Percentiles rank a stretch among this genome's conserved stretches.
Conservation (phyloP, 345 rosid genomes). For the Corchorus olitorius region DNA sequence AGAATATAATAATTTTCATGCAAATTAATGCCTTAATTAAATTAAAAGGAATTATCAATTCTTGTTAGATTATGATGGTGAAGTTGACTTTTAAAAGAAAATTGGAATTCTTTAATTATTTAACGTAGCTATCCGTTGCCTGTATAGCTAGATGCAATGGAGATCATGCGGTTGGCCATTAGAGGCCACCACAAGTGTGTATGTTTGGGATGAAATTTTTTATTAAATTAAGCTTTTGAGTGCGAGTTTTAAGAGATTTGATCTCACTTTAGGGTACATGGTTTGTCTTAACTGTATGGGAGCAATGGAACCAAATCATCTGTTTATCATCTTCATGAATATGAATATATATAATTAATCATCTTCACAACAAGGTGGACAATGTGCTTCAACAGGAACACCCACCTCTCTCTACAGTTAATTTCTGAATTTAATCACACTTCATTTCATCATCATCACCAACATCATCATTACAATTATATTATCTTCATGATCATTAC, state of each 20-base stretch:
- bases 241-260: conserved; percentile 22
- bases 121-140: conserved; percentile 5
- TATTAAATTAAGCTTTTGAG: neutral
- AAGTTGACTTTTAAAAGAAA: conserved; percentile 16
- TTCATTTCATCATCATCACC: neutral
- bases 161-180: conserved; percentile 38
- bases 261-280: conserved; percentile 40
- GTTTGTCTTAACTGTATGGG: conserved; percentile 31
- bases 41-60: neutral
- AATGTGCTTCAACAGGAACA: conserved; percentile 36
- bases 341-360: neutral
- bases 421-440: neutral
- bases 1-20: too few relatives aligned
- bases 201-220: neutral
- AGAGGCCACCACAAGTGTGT: conserved; percentile 12
- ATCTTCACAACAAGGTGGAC: conserved; percentile 20
- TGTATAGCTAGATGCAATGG: conserved; percentile 18
- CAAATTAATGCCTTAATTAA: neutral
- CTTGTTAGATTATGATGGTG: conserved; percentile 25
- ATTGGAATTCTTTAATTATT: neutral
- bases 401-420: conserved; percentile 26
- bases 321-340: conserved; percentile 5
- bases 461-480: neutral
- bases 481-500: neutral
- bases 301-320: conserved; percentile 32